Evolutionary conservation across 1,284 basidiomycete genomes (phyloP), one percentile per base, ranked within the genome.

Genomic region (Neonothopanus nambi): DNA sequence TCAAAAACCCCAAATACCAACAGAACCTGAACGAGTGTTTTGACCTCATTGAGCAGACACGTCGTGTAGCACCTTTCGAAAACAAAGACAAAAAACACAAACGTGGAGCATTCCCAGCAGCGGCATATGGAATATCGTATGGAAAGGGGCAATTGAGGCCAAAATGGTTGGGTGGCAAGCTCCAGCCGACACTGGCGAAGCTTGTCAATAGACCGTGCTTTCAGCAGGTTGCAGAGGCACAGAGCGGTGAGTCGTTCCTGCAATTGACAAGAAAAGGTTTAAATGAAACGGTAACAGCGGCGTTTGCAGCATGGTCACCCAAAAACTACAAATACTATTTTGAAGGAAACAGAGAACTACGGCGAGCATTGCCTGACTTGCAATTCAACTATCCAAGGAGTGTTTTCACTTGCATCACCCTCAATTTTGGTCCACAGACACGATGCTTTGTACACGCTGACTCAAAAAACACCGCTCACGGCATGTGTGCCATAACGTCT

Each of bases 401-500:
- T 20, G 33, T 54, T 1, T 59, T 38, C 20, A 8, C 51, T 6
- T 30, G 20, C 5, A 35, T 37, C 5, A 54, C 46, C 8, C n/a
- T 54, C 21, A 59, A 59, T 48, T 57, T 54, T 17, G 56, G 56
- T 2, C 55, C 55, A 2, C 15, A 17, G 8, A 52, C 52, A 5
- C 23, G 37, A 12, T 23, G 24, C 6, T 21, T 37, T 26, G 33
- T 44, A 1, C 57, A 59, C 21, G 23, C 37, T 7, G 55, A 59
- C 38, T 13, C 15, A 17, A 30, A 21, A 5, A 59, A 59, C 43
- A 37, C 43, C 8, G 21, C 48, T 1, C 33, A 23, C 8, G 55
- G 51, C n/a, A 26, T 35, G 28, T 59, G 57, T 37, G 51, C 57
- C 12, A 57, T 59, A 15, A 57, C 51, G 9, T 21, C 55, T 7